Evolutionary conservation across 2,329 filamentous ascomycete species (phyloP), one percentile per base, ranked within the genome.

Genomic region (Apiospora rasikravindrae): DNA sequence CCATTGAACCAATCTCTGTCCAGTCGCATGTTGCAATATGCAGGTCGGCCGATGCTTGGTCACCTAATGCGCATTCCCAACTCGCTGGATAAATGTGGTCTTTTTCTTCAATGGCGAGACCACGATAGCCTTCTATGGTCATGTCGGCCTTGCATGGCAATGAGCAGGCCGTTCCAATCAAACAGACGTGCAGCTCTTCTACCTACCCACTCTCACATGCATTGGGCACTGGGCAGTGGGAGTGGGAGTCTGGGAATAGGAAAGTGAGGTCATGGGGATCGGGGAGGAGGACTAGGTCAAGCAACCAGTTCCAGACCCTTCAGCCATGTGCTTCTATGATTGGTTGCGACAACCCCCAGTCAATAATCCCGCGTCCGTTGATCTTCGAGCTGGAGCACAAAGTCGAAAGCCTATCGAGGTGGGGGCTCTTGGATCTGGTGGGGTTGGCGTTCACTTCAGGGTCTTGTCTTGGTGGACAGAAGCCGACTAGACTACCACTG

Each of bases 301-400:
- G 66, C 66, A 44, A n/a, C 66, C 7, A 67, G 49, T 67, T 66
- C 69, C 72, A 71, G 44, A 70, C 19, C 37, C 53, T 67, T 14
- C n/a, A 69, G 67, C 72, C 69, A 69, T 70, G 72, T 73, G 72
- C 51, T 51, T 68, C 51, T 69, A 68, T 66, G 72, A 73, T 73
- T 73, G 72, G 72, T 67, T 71, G 67, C 45, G 61, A 66, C 29
- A 19, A 73, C 42, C 67, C 42, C 67, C 67, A 37, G 44, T 49
- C 33, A n/a, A 45, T 68, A 68, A 45, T 45, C 67, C 67, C 68
- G 40, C 49, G 67, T 45, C 14, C 68, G 33, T n/a, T 42, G 53
- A 68, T 44, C 29, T 40, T 70, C 40, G 49, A 49, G 51, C 68
- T 69, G 71, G 61, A 61, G 57, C 33, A 64, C 57, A 37, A 57